These are phyloP conservation scores for Hyphodiscus hymeniophilus DNA, from an alignment of 495 filamentous ascomycete genomes.

Conservation along the genomic window DNA sequence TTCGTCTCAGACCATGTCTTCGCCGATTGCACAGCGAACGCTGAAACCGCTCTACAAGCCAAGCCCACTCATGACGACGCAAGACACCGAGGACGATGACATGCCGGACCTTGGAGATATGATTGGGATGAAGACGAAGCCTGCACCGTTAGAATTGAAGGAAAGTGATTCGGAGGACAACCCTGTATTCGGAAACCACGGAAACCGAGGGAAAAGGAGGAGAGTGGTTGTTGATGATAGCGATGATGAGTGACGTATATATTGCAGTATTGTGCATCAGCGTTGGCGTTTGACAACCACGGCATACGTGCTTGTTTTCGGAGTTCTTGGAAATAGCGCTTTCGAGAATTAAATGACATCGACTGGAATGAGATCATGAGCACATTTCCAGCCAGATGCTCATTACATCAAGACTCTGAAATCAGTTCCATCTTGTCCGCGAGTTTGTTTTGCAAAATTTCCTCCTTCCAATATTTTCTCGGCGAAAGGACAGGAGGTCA, in stretches of 20 bases:
- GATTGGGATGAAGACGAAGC: not conserved
- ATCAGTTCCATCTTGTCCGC: too few relatives aligned
- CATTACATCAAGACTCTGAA: too few relatives aligned
- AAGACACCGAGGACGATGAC: conserved; percentile 5
- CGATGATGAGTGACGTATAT: conserved; percentile 24
- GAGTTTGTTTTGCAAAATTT: too few relatives aligned
- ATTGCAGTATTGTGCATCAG: conserved; percentile 8
- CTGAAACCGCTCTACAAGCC: not conserved
- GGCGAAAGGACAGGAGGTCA: too few relatives aligned
- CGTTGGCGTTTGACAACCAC: conserved; percentile 8
- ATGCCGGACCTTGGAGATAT: conserved; percentile 7
- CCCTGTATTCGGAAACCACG: conserved; percentile 6
- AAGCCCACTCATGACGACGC: not conserved
- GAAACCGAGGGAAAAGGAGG: conserved; percentile 18
- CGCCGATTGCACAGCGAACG: not conserved
- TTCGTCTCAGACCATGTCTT: conserved; percentile 6
- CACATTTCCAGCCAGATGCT: too few relatives aligned
- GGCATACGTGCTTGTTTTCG: too few relatives aligned
- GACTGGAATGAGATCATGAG: too few relatives aligned
- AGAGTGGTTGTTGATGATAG: conserved; percentile 20
- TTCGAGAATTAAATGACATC: too few relatives aligned
- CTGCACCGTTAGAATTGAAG: not conserved
- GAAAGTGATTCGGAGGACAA: conserved; percentile 4
- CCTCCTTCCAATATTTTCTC: too few relatives aligned
- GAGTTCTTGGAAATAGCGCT: too few relatives aligned